Base-by-base conservation (phyloP, 1,284 basidiomycete species). In the Marasmius fiardii region DNA sequence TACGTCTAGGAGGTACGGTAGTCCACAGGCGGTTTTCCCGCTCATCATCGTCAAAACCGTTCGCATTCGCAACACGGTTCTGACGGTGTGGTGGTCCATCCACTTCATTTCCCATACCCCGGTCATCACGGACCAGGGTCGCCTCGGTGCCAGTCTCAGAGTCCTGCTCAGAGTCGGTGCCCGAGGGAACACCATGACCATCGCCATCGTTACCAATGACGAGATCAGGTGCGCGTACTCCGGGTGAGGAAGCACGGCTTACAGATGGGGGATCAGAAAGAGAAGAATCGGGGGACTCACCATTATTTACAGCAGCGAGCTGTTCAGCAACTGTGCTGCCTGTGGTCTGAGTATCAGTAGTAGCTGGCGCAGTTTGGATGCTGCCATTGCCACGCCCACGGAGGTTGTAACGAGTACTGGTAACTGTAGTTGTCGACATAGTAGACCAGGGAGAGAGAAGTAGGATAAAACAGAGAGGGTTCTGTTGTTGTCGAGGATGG, bases 181-280 rank as follows among this genome's bases (percentile, higher is more conserved):
- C 28, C 8, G 33, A 50, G 48, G 33, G 48, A 50, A 34, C 18
- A 50, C 26, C 48, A 50, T 11, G 33, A 24, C 12, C n/a, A 10
- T 50, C 28, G 48, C 12, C n/a, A 10, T 50, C 28, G 6, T 34
- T 26, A 10, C 16, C 18, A 21, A 23, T 18, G 12, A 11, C 31
- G 18, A 2, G 16, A 24, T 21, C 33, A 20, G 50, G 50, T 51
- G 23, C 23, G 50, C 50, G 50, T 51, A 23, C 50, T 20, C 35
- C 50, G 50, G 50, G 50, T 18, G 50, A 37, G 21, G 50, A 37
- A 12, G n/a, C 50, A 51, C 50, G 33, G 24, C 50, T 51, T 37
- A 33, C 26, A 16, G 47, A 34, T n/a, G 34, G 21, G 23, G 11
- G 21, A 33, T 21, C 10, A 7, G 21, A 4, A 31, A 31, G n/a